phyloP scores from a whole-genome alignment of 2,329 filamentous ascomycete genomes.

The Xylariaceae sp. region DNA sequence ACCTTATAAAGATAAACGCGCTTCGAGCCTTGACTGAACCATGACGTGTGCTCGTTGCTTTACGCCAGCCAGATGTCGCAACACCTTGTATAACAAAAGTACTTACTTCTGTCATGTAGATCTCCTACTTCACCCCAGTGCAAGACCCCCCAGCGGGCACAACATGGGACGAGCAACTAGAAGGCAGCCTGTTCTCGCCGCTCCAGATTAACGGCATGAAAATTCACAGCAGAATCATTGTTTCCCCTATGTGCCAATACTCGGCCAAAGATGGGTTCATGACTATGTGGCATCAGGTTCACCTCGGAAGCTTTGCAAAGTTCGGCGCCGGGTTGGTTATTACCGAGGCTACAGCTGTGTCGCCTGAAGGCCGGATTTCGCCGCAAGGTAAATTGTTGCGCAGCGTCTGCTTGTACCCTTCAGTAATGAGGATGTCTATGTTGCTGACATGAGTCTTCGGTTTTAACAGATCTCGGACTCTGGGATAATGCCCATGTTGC shows the following conservation, averaged over 20 bases:
- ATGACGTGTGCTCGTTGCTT: too few relatives aligned
- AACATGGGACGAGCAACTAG: constrained; percentile 15
- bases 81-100: too few relatives aligned
- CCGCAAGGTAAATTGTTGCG: constrained; percentile 24
- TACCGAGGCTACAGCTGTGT: constrained; percentile 31
- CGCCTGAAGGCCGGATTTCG: constrained; percentile 33
- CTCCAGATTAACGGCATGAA: constrained; percentile 41
- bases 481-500: constrained; percentile 33
- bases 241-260: constrained; percentile 46
- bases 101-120: constrained; percentile 4
- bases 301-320: constrained; percentile 35
- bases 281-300: constrained; percentile 42
- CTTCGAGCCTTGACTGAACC: too few relatives aligned
- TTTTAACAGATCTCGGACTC: constrained; percentile 12
- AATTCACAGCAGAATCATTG: constrained; percentile 44
- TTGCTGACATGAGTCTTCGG: constrained; percentile 15
- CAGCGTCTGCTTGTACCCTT: constrained; percentile 10
- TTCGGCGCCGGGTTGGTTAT: constrained; percentile 33
- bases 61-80: too few relatives aligned
- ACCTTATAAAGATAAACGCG: too few relatives aligned
- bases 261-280: constrained; percentile 39
- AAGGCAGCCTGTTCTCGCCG: constrained; percentile 38
- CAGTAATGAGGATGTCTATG: constrained; percentile 19
- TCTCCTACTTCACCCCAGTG: constrained; percentile 19
- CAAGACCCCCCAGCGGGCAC: constrained; percentile 19